phyloP scores from a whole-genome alignment of 495 filamentous ascomycete species.

The Xylaria scruposa region DNA sequence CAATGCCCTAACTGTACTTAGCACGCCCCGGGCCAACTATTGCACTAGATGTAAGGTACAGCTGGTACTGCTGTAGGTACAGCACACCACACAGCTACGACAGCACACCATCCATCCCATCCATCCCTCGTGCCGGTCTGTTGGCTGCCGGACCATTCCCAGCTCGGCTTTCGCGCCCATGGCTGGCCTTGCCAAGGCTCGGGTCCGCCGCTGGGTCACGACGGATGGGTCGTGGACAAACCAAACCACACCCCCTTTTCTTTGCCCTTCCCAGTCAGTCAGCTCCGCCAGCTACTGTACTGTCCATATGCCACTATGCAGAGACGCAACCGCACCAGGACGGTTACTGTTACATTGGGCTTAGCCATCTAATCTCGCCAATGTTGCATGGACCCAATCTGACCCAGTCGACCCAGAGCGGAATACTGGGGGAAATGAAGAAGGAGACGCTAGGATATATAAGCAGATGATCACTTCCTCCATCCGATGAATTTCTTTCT shows the following conservation, averaged over 20 bases:
- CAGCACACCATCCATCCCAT: conserved; percentile 9
- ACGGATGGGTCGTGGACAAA: neutral
- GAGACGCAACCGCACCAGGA: neutral
- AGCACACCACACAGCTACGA: conserved; percentile 6
- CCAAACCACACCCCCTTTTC: neutral
- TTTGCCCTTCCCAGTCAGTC: neutral
- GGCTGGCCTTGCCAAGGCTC: conserved; percentile 13
- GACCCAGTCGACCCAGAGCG: conserved; percentile 1
- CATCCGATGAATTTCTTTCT: neutral
- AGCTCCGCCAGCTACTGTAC: neutral
- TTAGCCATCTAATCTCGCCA: conserved; percentile 24
- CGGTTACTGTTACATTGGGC: conserved; percentile 25
- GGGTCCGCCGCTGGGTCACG: conserved; percentile 4
- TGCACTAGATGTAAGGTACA: neutral
- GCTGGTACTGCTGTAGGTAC: neutral
- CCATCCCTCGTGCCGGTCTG: neutral
- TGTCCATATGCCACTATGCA: neutral
- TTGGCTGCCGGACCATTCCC: conserved; percentile 1
- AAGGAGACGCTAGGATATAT: conserved; percentile 29
- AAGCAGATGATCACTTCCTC: conserved; percentile 26
- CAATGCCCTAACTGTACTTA: conserved; percentile 4
- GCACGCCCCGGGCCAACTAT: neutral
- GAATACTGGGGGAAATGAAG: conserved; percentile 25
- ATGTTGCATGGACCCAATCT: conserved; percentile 23
- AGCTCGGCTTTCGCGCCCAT: conserved; percentile 15